Base-by-base conservation (phyloP, 2,329 filamentous ascomycete genomes). In the Sporothrix schenckii region DNA sequence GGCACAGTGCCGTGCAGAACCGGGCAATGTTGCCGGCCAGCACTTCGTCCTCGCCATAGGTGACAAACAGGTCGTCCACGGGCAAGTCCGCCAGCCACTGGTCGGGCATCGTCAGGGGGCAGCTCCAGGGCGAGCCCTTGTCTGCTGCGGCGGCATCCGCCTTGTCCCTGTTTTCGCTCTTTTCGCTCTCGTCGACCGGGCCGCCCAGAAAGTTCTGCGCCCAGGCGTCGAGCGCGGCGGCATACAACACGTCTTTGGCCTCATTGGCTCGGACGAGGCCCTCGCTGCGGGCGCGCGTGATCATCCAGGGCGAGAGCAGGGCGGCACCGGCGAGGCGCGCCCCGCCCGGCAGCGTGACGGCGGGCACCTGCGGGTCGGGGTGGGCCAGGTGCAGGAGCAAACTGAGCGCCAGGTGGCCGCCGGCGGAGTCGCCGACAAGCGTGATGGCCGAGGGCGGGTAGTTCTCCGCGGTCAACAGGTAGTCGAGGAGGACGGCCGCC, bases 341-440 rank as follows among this genome's bases (percentile, higher is more conserved):
- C 11, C 30, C 69, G 4, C 4, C 24, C 2, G 61, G 61, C 3
- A 67, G 16, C 4, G 41, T 13, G 39, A 70, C 27, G 14, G 52
- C 24, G 6, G 69, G 19, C 7, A 70, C 61, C 24, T 30, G 21
- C 14, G 69, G 69, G 13, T 70, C 49, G 7, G 69, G 69, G 16
- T 70, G 69, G n/a, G 54, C 69, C 9, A 70, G 63, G 47, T 70
- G 69, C 54, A 67, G 54, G 54, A 70, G 54, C 47, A 70, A 19
- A 34, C 63, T 53, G 16, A 67, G 11, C 7, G 69, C 69, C 2
- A 70, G 63, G 39, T 70, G 69, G 24, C 52, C 69, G 16, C 69
- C 69, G 47, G 69, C 69, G 3, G 63, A 67, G 63, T 70, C 69
- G 6, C 69, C 69, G 21, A 70, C 24, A 4, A 67, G 44, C 5